Evolutionary conservation across 495 filamentous ascomycete genomes (phyloP), one percentile per base, ranked within the genome.

Genomic region (Talaromyces thailandensis): DNA sequence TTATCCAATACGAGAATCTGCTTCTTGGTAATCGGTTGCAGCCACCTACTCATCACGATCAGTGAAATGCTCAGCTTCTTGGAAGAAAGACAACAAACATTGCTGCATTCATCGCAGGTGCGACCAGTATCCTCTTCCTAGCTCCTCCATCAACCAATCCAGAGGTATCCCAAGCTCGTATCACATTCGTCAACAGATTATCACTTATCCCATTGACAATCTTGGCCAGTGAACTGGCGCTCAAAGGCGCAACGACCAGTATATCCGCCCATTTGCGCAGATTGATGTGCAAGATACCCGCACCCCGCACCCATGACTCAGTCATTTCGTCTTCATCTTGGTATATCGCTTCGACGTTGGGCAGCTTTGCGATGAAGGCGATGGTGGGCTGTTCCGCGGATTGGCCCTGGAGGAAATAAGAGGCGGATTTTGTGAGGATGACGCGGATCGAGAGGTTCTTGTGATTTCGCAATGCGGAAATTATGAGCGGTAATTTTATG

Each of bases 81-180:
- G 28, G 0, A 23, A n/a, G 24, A 4, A 16, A 55, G 21, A 24
- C 7, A 26, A 29, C 51, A 25, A 21, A 61, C 90, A 92, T 92
- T 7, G 82, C 82, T 11, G 85, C 88, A 74, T 90, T 91, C 87
- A 90, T 88, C 7, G 84, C 79, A 43, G 82, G 88, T n/a, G 81
- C 88, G 0, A 89, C 86, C 4, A 88, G 45, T 56, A 90, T 87
- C 29, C 71, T 69, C 63, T 51, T 50, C 21, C 40, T 61, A 26
- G 55, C 55, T 9, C 57, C 62, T 23, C 64, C 67, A 62, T 87
- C 83, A 4, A 84, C 74, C 60, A 71, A 69, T 28, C 80, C 81
- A 52, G 81, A 81, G 0, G 84, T 82, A 76, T 93, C 89, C 89
- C 90, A 93, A 3, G 89, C 89, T n/a, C 89, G 75, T 53, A 90